These are phyloP conservation scores for Thielaviopsis populi DNA, from an alignment of 2,329 filamentous ascomycete genomes.

Conservation along the genomic window DNA sequence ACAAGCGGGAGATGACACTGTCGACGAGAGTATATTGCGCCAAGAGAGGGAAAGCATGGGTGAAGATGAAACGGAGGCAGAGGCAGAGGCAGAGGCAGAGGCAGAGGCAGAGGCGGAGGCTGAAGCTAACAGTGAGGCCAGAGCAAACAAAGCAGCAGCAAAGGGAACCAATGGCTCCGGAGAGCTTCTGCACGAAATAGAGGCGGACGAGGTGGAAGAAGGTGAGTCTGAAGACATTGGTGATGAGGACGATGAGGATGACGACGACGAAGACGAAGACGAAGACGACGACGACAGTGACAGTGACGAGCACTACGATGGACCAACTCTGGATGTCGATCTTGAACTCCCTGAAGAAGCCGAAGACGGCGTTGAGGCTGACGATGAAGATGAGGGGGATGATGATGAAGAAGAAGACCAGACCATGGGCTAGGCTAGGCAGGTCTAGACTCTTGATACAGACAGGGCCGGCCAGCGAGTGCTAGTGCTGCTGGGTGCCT, in stretches of 20 bases:
- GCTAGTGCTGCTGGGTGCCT: too few species aligned
- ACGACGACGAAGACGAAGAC: slow-evolving; percentile 17
- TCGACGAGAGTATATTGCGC: background rate
- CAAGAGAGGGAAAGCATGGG: slow-evolving; percentile 3
- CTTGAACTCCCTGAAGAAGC: slow-evolving; percentile 16
- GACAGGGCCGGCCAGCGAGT: background rate
- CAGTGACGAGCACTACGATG: slow-evolving; percentile 7
- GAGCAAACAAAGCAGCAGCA: background rate
- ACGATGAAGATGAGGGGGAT: slow-evolving; percentile 11
- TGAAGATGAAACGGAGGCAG: background rate
- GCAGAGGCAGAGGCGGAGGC: background rate
- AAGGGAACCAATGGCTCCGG: background rate
- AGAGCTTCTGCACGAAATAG: background rate
- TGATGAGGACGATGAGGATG: slow-evolving; percentile 18
- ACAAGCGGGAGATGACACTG: background rate
- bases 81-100: background rate
- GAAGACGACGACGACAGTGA: slow-evolving; percentile 17
- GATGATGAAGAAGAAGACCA: slow-evolving; percentile 11
- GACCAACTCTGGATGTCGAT: slow-evolving; percentile 13
- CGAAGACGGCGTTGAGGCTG: slow-evolving; percentile 14
- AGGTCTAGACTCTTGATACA: background rate
- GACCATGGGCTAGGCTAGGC: slow-evolving; percentile 1
- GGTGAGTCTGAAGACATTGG: slow-evolving; percentile 2
- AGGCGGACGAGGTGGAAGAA: background rate
- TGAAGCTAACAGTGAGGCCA: background rate